Percentiles rank a stretch among this genome's conserved stretches.
phyloP scores from a whole-genome alignment of 768 basidiomycete genomes.

The Brasilioporus rufonigricans region DNA sequence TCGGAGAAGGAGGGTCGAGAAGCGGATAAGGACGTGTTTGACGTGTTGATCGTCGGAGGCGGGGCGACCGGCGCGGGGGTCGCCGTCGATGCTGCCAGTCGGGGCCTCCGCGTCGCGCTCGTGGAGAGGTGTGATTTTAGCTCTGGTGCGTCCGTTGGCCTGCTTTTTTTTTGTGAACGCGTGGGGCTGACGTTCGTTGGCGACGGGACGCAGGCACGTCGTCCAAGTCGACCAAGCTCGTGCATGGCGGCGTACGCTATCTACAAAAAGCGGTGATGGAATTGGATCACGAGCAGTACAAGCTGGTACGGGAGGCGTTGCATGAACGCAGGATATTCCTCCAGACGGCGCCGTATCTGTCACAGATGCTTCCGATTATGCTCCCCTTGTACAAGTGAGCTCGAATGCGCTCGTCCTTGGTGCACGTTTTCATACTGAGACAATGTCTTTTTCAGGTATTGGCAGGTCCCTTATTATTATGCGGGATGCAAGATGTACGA shows the following conservation, averaged over 20 bases:
- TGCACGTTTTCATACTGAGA: too few relatives aligned
- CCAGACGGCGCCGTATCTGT: conserved; percentile 93
- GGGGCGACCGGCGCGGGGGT: conserved; percentile 96
- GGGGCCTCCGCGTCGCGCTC: conserved; percentile 89
- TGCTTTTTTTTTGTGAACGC: neutral
- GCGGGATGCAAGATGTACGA: conserved; percentile 97
- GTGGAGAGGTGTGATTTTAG: conserved; percentile 94
- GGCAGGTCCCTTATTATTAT: conserved; percentile 97
- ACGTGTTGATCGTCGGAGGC: conserved; percentile 85
- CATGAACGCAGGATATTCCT: conserved; percentile 93
- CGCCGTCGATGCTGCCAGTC: conserved; percentile 91
- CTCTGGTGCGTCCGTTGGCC: conserved; percentile 59
- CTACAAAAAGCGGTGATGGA: conserved; percentile 96
- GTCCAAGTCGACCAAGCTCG: conserved; percentile 96
- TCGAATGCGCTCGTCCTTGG: neutral
- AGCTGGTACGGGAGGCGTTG: conserved; percentile 92
- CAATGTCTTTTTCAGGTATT: too few relatives aligned
- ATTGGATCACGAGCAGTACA: conserved; percentile 94
- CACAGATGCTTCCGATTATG: conserved; percentile 94
- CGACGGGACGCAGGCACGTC: conserved; percentile 80
- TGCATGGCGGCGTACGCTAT: conserved; percentile 97
- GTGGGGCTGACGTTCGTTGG: neutral
- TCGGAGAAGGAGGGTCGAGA: conserved; percentile 41
- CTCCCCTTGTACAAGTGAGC: conserved; percentile 89
- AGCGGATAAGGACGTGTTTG: conserved; percentile 57